Base-by-base conservation (phyloP, 805 yeast genomes). In the Teunomyces stri region DNA sequence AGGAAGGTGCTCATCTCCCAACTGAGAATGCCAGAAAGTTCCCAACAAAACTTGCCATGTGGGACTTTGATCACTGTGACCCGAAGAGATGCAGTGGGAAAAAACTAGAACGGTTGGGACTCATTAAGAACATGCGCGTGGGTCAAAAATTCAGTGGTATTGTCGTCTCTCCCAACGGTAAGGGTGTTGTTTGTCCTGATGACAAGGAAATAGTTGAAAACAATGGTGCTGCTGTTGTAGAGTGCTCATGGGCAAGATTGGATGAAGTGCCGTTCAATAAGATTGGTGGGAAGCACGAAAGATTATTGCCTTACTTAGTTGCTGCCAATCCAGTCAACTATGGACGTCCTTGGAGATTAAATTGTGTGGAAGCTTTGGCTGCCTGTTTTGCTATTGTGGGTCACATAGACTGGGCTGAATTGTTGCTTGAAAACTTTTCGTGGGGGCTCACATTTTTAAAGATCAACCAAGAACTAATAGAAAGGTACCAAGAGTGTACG, bases 21-120 rank as follows among this genome's bases (percentile, higher is more conserved):
- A 25, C n/a, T 9, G 29, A 21, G 29, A 63, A 54, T 31, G 46
- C 55, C 52, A 46, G 56, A 54, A 52, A 76, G 43, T 87, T 89
- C 60, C 96, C 96, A 1, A 85, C 86, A 29, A 90, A 89, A 59
- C 65, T 91, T 52, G 97, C 97, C 13, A 92, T 92, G 99, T 92
- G 99, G 97, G 99, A 94, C 65, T 94, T 94, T 61, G 96, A 91
- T 55, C 99, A 94, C 62, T 94, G 99, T 70, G 99, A 94, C 68
- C 99, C 99, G 1, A 94, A 94, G 62, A 78, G 97, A 61, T 94
- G 99, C 64, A 85, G 95, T 54, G 99, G 99, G 15, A 94, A 94
- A 70, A 91, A 90, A 63, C 74, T 94, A 27, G 97, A 89, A 59
- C 75, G 98, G 46, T 66, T 92, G 16, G 98, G 98, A 0, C 68